These are phyloP conservation scores for Vigna reflexopilosa DNA, from an alignment of 306 rosid species.

Conservation along the genomic window DNA sequence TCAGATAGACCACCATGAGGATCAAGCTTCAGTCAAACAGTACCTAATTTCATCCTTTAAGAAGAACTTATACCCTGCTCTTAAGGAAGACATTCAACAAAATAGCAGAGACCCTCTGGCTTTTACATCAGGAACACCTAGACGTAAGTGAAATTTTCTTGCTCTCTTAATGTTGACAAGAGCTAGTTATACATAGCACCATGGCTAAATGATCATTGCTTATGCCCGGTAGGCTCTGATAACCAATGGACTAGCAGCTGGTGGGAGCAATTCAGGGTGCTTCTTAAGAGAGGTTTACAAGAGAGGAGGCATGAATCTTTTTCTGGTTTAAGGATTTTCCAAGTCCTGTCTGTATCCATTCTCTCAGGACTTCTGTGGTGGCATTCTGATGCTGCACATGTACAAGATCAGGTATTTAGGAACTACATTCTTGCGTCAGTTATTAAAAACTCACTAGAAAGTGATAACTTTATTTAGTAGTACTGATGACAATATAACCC, in stretches of 20 bases:
- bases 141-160: slow-evolving; percentile 55
- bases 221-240: slow-evolving; percentile 49
- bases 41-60: slow-evolving; percentile 71
- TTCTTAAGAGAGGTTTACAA: slow-evolving; percentile 77
- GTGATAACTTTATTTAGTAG: neutral
- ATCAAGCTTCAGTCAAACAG: slow-evolving; percentile 73
- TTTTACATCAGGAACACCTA: slow-evolving; percentile 52
- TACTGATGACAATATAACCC: slow-evolving; percentile 13
- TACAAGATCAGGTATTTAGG: slow-evolving; percentile 82
- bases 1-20: slow-evolving; percentile 61
- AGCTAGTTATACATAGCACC: neutral
- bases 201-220: slow-evolving; percentile 22
- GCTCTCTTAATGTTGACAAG: neutral
- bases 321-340: slow-evolving; percentile 85
- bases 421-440: neutral
- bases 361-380: slow-evolving; percentile 93
- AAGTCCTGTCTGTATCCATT: slow-evolving; percentile 84
- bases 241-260: slow-evolving; percentile 79
- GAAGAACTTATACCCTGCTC: slow-evolving; percentile 67
- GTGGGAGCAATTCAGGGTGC: slow-evolving; percentile 83
- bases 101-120: slow-evolving; percentile 34
- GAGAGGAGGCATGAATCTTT: slow-evolving; percentile 92
- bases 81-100: slow-evolving; percentile 72
- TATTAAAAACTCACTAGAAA: neutral
- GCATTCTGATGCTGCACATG: slow-evolving; percentile 73